phyloP scores from a whole-genome alignment of 352 stramenopile species.

The Globisporangium echinulatum region DNA sequence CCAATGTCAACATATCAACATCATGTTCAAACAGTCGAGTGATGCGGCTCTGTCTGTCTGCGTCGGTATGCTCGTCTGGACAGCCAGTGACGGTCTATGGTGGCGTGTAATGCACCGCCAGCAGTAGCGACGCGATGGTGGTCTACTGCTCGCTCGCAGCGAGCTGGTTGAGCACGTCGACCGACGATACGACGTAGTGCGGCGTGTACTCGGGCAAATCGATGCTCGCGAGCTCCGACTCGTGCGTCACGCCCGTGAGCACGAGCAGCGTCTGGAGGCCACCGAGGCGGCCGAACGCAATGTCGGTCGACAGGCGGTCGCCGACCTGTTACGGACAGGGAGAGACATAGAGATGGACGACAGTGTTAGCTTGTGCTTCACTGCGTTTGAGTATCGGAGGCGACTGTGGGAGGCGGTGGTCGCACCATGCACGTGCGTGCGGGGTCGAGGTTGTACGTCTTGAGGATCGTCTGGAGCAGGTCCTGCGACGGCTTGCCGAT shows the following conservation, averaged over 20 bases:
- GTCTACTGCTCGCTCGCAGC: constrained; percentile 23
- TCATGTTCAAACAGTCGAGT: not conserved
- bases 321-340: constrained; percentile 38
- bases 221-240: constrained; percentile 49
- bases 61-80: too few species aligned
- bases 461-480: constrained; percentile 69
- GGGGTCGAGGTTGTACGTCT: constrained; percentile 60
- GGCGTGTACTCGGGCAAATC: constrained; percentile 45
- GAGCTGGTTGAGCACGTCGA: constrained; percentile 69
- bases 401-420: too few species aligned
- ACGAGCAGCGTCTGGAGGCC: constrained; percentile 72
- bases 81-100: too few species aligned
- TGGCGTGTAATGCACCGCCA: too few species aligned
- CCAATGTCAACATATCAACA: not conserved
- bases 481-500: constrained; percentile 83
- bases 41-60: not conserved
- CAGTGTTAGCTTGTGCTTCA: not conserved
- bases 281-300: constrained; percentile 72
- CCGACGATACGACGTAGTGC: constrained; percentile 60
- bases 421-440: constrained; percentile 77
- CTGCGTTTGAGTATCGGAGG: too few species aligned
- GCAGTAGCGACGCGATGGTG: too few species aligned
- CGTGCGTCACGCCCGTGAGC: constrained; percentile 61
- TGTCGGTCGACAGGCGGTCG: constrained; percentile 77
- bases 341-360: not conserved